phyloP scores from a whole-genome alignment of 441 rosid species.

The Manihot esculenta region DNA sequence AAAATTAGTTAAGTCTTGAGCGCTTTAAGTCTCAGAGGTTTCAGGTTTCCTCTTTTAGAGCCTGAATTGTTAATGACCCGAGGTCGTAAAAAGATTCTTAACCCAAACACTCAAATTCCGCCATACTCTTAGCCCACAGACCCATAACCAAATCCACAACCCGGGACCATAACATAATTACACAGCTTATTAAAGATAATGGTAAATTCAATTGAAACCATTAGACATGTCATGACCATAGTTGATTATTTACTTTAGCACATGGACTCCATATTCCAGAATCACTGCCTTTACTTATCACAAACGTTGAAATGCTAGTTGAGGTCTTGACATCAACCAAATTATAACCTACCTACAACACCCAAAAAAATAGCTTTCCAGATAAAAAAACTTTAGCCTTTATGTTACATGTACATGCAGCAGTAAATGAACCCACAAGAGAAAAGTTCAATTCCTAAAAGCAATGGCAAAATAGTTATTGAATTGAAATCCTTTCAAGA shows the following conservation, averaged over 20 bases:
- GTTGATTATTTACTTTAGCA: background rate
- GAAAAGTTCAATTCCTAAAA: background rate
- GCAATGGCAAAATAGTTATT: background rate
- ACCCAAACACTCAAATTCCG: too few relatives aligned
- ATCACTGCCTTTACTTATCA: background rate
- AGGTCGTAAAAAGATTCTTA: too few relatives aligned
- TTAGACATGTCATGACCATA: background rate
- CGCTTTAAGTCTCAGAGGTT: too few relatives aligned
- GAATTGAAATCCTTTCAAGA: background rate
- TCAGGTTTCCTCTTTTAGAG: too few relatives aligned
- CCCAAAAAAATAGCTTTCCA: background rate
- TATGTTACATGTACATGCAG: background rate
- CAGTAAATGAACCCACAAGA: background rate
- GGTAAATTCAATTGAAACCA: background rate
- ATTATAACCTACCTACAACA: conserved; percentile 1
- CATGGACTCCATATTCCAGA: background rate
- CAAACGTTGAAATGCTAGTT: background rate
- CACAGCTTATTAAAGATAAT: background rate
- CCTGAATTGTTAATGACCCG: too few relatives aligned
- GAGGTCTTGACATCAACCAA: background rate
- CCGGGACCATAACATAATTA: too few relatives aligned
- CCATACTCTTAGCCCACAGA: too few relatives aligned
- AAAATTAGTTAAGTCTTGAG: too few relatives aligned
- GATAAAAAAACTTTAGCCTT: background rate
- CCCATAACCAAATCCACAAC: too few relatives aligned